Evolutionary conservation across 2,329 filamentous ascomycete species (phyloP).

Genomic region (Xenosphaeropsis pyriputrescens): DNA sequence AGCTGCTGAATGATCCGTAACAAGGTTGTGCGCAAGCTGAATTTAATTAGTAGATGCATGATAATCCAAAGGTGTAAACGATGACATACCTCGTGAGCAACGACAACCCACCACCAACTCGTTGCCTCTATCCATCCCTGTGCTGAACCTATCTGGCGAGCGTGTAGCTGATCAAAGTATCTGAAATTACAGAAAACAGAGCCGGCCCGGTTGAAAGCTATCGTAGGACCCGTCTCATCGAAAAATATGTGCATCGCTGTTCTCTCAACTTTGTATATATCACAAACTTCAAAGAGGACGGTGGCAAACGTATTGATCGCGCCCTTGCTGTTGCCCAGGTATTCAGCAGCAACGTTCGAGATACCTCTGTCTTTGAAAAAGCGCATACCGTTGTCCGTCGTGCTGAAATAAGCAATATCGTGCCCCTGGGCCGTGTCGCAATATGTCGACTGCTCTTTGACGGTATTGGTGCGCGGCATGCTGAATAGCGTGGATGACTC

Average conservation of each 20-base stretch:
- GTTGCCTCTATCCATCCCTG: conserved; percentile 51
- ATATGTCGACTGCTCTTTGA: conserved; percentile 74
- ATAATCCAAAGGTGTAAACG: background rate
- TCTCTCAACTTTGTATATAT: conserved; percentile 56
- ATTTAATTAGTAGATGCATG: background rate
- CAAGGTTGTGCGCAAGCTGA: conserved; percentile 83
- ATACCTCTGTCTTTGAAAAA: conserved; percentile 53
- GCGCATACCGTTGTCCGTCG: conserved; percentile 57
- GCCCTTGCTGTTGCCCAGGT: conserved; percentile 44
- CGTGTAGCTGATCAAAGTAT: conserved; percentile 71
- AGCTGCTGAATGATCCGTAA: conserved; percentile 58
- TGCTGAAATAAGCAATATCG: conserved; percentile 56
- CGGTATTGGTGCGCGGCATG: conserved; percentile 52
- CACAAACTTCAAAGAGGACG: conserved; percentile 53
- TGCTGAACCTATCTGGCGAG: conserved; percentile 13
- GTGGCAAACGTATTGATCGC: conserved; percentile 55
- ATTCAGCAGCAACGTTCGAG: conserved; percentile 30
- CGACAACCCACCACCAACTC: conserved; percentile 88
- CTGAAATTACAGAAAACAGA: conserved; percentile 89
- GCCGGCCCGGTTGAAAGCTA: conserved; percentile 82
- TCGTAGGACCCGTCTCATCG: conserved; percentile 63
- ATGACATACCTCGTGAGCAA: conserved; percentile 51
- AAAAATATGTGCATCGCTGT: conserved; percentile 75
- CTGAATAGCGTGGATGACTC: conserved; percentile 62
- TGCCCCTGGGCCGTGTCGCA: conserved; percentile 67